A percentile compares a stretch with the other conserved stretches of the same genome.
phyloP scores from a whole-genome alignment of 805 yeast species.

The Huiozyma sinensis region DNA sequence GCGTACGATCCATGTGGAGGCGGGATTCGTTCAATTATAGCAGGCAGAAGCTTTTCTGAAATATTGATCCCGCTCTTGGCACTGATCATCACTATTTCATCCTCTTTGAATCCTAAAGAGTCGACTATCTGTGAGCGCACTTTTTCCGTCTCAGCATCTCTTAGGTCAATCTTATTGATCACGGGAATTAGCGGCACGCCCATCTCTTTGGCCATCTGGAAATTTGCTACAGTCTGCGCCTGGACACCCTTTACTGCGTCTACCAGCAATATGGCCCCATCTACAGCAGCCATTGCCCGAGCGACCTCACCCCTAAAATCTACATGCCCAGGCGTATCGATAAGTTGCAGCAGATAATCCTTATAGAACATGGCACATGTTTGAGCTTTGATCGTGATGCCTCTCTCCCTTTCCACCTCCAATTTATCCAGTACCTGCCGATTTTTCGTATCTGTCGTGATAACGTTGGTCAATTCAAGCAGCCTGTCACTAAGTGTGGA shows the following conservation, averaged over 20 bases:
- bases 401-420: constrained; percentile 93
- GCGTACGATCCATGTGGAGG: constrained; percentile 54
- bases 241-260: constrained; percentile 96
- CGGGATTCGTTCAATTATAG: constrained; percentile 72
- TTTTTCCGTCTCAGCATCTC: constrained; percentile 63
- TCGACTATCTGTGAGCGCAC: constrained; percentile 78
- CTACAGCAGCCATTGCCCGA: constrained; percentile 90
- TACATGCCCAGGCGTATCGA: constrained; percentile 97
- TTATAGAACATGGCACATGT: constrained; percentile 88
- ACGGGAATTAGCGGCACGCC: constrained; percentile 76
- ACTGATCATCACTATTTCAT: constrained; percentile 72
- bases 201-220: constrained; percentile 79
- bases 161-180: constrained; percentile 84
- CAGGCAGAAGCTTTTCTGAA: constrained; percentile 58
- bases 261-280: constrained; percentile 80
- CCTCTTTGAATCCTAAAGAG: constrained; percentile 56
- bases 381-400: constrained; percentile 94
- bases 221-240: constrained; percentile 98
- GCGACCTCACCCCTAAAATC: constrained; percentile 86
- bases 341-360: constrained; percentile 79
- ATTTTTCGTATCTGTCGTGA: constrained; percentile 50
- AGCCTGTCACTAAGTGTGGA: constrained; percentile 84
- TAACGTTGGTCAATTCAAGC: constrained; percentile 81
- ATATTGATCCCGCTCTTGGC: constrained; percentile 88
- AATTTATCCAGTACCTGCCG: constrained; percentile 82